Conservation (phyloP, 2,329 filamentous ascomycete genomes). For the Coniella lustricola region DNA sequence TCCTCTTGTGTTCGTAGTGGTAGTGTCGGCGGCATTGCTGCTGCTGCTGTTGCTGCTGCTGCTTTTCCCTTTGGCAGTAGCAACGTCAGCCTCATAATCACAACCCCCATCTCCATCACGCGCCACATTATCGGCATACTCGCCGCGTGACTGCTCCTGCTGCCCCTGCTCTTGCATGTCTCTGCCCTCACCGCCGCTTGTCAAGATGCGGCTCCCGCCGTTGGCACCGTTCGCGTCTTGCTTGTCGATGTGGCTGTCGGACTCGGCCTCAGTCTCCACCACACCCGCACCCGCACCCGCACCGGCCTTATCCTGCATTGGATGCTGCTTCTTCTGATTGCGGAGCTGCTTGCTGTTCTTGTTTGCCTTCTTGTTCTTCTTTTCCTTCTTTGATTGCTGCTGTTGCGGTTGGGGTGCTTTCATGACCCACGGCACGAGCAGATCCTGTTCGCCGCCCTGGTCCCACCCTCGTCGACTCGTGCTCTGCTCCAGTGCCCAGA, state of each 20-base stretch:
- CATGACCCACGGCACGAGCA: conserved; percentile 93
- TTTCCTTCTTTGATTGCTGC: conserved; percentile 18
- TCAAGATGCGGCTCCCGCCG: background rate
- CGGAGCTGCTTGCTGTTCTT: background rate
- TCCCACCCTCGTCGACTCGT: conserved; percentile 83
- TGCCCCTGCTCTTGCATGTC: conserved; percentile 4
- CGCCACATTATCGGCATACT: too few relatives aligned
- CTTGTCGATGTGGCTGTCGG: background rate
- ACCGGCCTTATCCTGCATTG: background rate
- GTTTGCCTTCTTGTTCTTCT: conserved; percentile 13
- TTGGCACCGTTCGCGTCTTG: background rate
- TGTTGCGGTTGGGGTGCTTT: conserved; percentile 29
- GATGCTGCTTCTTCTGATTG: background rate
- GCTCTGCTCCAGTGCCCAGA: conserved; percentile 93
- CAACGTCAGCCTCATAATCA: too few relatives aligned
- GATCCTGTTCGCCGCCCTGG: conserved; percentile 75
- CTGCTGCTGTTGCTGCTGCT: background rate
- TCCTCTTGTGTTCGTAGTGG: background rate
- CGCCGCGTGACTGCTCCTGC: conserved; percentile 1
- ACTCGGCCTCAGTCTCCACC: background rate
- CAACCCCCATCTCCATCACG: background rate
- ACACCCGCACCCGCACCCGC: background rate
- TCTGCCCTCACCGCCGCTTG: conserved; percentile 13
- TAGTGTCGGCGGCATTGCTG: conserved; percentile 1
- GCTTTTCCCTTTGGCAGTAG: background rate